Evolutionary conservation across 2,329 filamentous ascomycete species (phyloP).

Genomic region (Pestalotiopsis sp.): DNA sequence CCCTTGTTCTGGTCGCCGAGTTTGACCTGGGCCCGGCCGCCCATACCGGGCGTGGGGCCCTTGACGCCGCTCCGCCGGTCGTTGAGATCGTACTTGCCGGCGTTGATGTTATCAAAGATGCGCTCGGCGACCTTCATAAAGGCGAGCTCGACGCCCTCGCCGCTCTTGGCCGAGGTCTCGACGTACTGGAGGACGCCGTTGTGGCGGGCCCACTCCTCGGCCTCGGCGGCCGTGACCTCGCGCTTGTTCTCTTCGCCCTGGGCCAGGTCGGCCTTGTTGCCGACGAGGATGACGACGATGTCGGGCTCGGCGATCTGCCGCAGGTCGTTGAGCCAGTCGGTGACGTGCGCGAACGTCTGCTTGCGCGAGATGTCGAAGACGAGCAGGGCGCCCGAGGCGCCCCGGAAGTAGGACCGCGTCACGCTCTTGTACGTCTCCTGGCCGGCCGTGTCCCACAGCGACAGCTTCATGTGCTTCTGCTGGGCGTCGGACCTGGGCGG

Average conservation of each 20-base stretch:
- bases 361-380: conserved; percentile 93
- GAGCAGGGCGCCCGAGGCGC: conserved; percentile 71
- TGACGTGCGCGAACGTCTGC: conserved; percentile 84
- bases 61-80: conserved; percentile 93
- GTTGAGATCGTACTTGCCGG: conserved; percentile 91
- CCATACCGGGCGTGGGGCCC: conserved; percentile 57
- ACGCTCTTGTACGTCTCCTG: conserved; percentile 98
- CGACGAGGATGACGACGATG: conserved; percentile 92
- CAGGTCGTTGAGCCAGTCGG: conserved; percentile 91
- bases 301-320: conserved; percentile 94
- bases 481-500: conserved; percentile 45
- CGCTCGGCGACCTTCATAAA: conserved; percentile 93
- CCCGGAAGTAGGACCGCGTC: conserved; percentile 90
- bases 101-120: conserved; percentile 97
- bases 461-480: conserved; percentile 88
- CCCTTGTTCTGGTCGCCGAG: conserved; percentile 44
- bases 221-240: conserved; percentile 81
- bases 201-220: conserved; percentile 82
- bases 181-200: conserved; percentile 94
- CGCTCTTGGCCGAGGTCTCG: conserved; percentile 94
- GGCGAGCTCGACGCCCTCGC: conserved; percentile 89
- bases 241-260: conserved; percentile 51
- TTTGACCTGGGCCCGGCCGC: conserved; percentile 46
- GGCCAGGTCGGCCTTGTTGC: conserved; percentile 90
- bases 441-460: conserved; percentile 93